These are phyloP conservation scores for Penicillium angulare DNA, from an alignment of 495 filamentous ascomycete genomes.

Conservation along the genomic window DNA sequence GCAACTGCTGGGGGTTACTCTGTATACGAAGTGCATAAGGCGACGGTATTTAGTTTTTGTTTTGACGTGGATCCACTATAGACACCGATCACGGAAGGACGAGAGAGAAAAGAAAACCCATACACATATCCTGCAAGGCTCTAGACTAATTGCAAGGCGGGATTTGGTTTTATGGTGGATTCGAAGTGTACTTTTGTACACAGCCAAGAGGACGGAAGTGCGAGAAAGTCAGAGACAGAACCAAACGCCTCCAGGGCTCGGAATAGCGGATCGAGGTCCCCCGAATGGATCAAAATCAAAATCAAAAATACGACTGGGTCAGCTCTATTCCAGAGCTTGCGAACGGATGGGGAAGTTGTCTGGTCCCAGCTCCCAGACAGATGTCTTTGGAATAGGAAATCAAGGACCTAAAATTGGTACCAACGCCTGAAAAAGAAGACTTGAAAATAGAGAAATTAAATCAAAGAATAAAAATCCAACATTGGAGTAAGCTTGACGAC, in stretches of 20 bases:
- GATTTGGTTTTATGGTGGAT: background rate
- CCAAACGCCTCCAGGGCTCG: background rate
- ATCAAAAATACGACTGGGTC: no score
- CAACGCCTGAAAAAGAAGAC: background rate
- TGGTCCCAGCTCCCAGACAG: background rate
- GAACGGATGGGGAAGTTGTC: background rate
- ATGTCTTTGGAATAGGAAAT: background rate
- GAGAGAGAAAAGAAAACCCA: background rate
- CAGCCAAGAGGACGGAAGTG: background rate
- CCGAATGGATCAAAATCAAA: no score
- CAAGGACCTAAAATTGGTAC: background rate
- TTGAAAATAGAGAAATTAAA: no score
- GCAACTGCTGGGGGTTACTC: conserved; percentile 1
- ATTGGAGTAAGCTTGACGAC: no score
- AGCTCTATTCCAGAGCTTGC: background rate
- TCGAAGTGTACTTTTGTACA: background rate
- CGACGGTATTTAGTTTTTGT: no score
- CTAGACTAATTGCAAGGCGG: background rate
- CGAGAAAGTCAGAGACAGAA: background rate
- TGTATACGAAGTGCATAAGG: no score
- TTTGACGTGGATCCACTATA: conserved; percentile 16
- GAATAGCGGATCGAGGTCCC: background rate
- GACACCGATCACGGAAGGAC: background rate
- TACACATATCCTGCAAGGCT: background rate
- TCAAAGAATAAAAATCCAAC: no score